These are phyloP conservation scores for Didymella segeticola DNA, from an alignment of 2,329 filamentous ascomycete species.

Conservation along the genomic window DNA sequence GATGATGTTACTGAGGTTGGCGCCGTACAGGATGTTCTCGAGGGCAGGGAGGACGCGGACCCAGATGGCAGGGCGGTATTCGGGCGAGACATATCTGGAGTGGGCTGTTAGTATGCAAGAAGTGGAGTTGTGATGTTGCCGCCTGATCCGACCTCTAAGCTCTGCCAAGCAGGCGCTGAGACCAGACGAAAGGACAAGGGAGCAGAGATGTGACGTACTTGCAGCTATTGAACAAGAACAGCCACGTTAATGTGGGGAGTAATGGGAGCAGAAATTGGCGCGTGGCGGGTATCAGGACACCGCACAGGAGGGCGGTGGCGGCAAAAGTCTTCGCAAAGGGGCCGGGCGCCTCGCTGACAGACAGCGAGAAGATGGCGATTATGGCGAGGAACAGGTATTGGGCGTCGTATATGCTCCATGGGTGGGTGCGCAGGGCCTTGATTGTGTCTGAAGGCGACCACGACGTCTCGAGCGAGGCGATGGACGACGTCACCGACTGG, in stretches of 20 bases:
- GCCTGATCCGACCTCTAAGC: slow-evolving; percentile 7
- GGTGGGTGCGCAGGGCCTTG: slow-evolving; percentile 74
- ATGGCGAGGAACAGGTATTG: slow-evolving; percentile 81
- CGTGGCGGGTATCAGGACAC: slow-evolving; percentile 81
- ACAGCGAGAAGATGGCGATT: slow-evolving; percentile 81
- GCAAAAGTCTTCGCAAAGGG: slow-evolving; percentile 78
- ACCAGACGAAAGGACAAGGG: slow-evolving; percentile 7
- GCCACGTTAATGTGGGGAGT: slow-evolving; percentile 82
- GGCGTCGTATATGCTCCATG: slow-evolving; percentile 82
- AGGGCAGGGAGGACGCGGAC: slow-evolving; percentile 92
- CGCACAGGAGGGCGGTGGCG: slow-evolving; percentile 69
- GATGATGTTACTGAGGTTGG: slow-evolving; percentile 93
- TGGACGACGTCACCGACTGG: slow-evolving; percentile 71
- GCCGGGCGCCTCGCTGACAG: slow-evolving; percentile 78
- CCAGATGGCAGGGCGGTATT: slow-evolving; percentile 92
- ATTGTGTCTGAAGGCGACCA: slow-evolving; percentile 82
- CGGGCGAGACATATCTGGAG: slow-evolving; percentile 81
- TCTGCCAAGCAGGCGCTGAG: slow-evolving; percentile 3
- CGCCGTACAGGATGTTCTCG: slow-evolving; percentile 95
- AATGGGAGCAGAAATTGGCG: slow-evolving; percentile 92
- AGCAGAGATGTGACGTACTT: slow-evolving; percentile 68
- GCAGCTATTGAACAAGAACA: slow-evolving; percentile 90
- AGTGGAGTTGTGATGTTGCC: background rate
- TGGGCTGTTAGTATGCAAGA: slow-evolving; percentile 22
- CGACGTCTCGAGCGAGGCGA: slow-evolving; percentile 80